A percentile compares a stretch with the other conserved stretches of the same genome.
These are phyloP conservation scores for Cyclostephanos tholiformis DNA, from an alignment of 108 stramenopile genomes.

Conservation along the genomic window DNA sequence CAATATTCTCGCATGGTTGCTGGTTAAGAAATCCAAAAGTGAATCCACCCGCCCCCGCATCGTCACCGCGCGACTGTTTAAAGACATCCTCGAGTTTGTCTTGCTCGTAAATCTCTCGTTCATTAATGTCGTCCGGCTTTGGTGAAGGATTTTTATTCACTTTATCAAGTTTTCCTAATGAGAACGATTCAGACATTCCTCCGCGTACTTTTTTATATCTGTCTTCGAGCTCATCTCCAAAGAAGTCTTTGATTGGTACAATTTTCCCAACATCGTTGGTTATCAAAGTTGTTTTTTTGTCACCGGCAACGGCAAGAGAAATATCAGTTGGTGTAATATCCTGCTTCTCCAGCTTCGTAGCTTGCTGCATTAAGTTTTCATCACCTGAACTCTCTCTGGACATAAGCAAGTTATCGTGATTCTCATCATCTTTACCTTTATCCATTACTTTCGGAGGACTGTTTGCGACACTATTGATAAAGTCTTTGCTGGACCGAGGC, in stretches of 20 bases:
- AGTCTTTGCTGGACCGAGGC: conserved; percentile 38
- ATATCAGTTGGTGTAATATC: not conserved
- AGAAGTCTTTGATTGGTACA: conserved; percentile 22
- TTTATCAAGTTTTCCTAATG: conserved; percentile 6
- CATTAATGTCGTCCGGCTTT: not conserved
- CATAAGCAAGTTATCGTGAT: not conserved
- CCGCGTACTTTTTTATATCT: conserved; percentile 4
- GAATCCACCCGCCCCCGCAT: conserved; percentile 37
- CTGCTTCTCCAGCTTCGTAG: conserved; percentile 11
- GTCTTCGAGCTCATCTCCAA: conserved; percentile 7
- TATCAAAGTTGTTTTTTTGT: not conserved
- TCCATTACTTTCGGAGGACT: conserved; percentile 11
- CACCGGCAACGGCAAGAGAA: not conserved
- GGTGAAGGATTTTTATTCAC: not conserved
- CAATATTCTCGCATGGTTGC: not conserved
- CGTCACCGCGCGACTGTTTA: conserved; percentile 60
- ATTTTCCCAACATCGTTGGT: conserved; percentile 7
- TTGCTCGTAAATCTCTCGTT: conserved; percentile 61
- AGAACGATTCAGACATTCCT: not conserved
- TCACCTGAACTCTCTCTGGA: conserved; percentile 1
- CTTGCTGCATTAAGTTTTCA: conserved; percentile 12
- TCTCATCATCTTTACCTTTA: conserved; percentile 14
- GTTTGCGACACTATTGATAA: conserved; percentile 10
- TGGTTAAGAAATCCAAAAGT: conserved; percentile 38
- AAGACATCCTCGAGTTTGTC: conserved; percentile 78